Evolutionary conservation across 192 early-diverging fungal species (phyloP).

Genomic region (Powellomyces hirtus): DNA sequence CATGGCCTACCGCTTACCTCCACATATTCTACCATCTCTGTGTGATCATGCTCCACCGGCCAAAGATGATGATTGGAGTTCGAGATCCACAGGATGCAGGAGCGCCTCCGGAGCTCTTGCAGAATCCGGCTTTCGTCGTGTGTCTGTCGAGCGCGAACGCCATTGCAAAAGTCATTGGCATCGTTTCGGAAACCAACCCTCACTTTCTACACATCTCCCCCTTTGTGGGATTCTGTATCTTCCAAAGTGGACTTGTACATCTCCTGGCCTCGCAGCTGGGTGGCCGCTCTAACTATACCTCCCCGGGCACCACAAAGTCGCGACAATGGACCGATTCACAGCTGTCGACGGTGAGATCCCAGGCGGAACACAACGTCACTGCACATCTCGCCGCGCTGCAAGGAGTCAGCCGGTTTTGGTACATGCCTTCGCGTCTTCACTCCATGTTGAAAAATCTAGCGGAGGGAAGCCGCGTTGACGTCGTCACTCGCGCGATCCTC

Average conservation of each 20-base stretch:
- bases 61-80: slow-evolving; percentile 31
- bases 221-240: slow-evolving; percentile 36
- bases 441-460: slow-evolving; percentile 15
- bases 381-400: slow-evolving; percentile 18
- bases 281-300: neutral
- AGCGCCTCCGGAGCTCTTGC: neutral
- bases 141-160: slow-evolving; percentile 24
- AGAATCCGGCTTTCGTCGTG: slow-evolving; percentile 15
- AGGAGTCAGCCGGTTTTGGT: slow-evolving; percentile 25
- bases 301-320: neutral
- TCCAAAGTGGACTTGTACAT: slow-evolving; percentile 36
- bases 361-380: slow-evolving; percentile 18
- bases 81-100: neutral
- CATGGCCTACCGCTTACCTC: slow-evolving; percentile 24
- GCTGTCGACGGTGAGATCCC: neutral
- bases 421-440: slow-evolving; percentile 30
- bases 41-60: slow-evolving; percentile 41
- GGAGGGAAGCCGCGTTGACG: neutral
- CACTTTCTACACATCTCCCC: slow-evolving; percentile 20
- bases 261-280: slow-evolving; percentile 28
- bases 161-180: slow-evolving; percentile 7
- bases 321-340: neutral
- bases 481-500: neutral
- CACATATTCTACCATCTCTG: slow-evolving; percentile 42
- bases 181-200: slow-evolving; percentile 23